These are phyloP conservation scores for Globisporangium sylvaticum DNA, from an alignment of 352 stramenopile species.

Conservation along the genomic window DNA sequence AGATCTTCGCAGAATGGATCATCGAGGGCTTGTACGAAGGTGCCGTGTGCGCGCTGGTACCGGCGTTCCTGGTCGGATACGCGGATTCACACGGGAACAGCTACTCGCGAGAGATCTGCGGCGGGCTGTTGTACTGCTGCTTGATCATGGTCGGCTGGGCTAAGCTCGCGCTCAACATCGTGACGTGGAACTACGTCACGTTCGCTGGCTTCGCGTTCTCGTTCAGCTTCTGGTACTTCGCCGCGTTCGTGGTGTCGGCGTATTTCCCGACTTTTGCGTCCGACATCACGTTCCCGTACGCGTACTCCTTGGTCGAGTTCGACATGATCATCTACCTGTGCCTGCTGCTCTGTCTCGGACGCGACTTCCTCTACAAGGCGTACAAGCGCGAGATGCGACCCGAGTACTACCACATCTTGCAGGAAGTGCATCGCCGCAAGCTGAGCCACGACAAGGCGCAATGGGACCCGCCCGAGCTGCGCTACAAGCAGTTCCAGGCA, in stretches of 20 bases:
- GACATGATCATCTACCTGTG: conserved; percentile 74
- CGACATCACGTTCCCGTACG: conserved; percentile 76
- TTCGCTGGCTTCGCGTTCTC: conserved; percentile 51
- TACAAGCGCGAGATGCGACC: conserved; percentile 82
- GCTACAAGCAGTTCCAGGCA: conserved; percentile 69
- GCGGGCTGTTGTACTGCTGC: conserved; percentile 71
- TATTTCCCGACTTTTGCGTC: conserved; percentile 50
- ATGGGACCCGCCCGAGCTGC: conserved; percentile 60
- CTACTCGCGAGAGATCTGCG: conserved; percentile 67
- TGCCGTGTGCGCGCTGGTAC: conserved; percentile 61
- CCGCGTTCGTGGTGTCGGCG: conserved; percentile 55
- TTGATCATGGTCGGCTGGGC: conserved; percentile 77
- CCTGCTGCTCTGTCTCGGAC: conserved; percentile 65
- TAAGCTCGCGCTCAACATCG: conserved; percentile 82
- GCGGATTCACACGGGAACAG: conserved; percentile 59
- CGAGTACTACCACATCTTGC: conserved; percentile 87
- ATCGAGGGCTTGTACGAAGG: conserved; percentile 77
- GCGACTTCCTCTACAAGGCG: conserved; percentile 81
- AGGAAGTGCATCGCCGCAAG: conserved; percentile 61
- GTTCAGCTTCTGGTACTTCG: conserved; percentile 75
- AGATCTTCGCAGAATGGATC: conserved; percentile 82
- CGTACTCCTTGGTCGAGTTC: conserved; percentile 68
- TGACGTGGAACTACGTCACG: conserved; percentile 74
- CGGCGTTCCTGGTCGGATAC: conserved; percentile 48
- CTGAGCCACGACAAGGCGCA: conserved; percentile 37